These are phyloP conservation scores for Skeletonema tropicum DNA, from an alignment of 108 stramenopile species.

Conservation along the genomic window DNA sequence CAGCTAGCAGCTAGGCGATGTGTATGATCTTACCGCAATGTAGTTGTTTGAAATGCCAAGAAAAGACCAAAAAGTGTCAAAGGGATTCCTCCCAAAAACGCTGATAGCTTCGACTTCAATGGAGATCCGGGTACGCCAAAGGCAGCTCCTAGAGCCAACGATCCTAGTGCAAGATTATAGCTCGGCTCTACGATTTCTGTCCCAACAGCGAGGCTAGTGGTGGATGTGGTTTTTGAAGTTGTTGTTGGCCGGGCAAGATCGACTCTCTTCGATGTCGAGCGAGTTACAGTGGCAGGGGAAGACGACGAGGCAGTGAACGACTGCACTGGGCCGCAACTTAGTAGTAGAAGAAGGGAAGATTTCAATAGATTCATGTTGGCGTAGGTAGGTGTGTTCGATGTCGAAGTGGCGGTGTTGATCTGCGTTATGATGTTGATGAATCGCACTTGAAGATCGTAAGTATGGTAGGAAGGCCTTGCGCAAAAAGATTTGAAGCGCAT, in stretches of 20 bases:
- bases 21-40: slow-evolving; percentile 14
- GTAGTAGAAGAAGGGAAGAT: background rate
- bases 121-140: slow-evolving; percentile 47
- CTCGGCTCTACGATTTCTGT: slow-evolving; percentile 53
- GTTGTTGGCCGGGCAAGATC: background rate
- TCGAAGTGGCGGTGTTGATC: too few species aligned
- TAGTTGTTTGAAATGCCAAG: slow-evolving; percentile 63
- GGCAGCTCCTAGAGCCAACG: slow-evolving; percentile 39
- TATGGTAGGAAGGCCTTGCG: too few species aligned
- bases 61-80: slow-evolving; percentile 55
- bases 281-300: background rate
- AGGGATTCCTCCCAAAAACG: slow-evolving; percentile 48
- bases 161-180: slow-evolving; percentile 64
- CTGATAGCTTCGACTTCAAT: slow-evolving; percentile 38
- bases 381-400: too few species aligned
- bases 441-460: too few species aligned
- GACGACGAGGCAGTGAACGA: background rate
- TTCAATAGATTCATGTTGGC: background rate
- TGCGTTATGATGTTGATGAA: too few species aligned
- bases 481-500: too few species aligned
- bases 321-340: background rate
- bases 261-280: background rate
- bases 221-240: background rate
- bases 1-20: too few species aligned
- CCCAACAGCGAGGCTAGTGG: slow-evolving; percentile 13